Evolutionary conservation across 495 filamentous ascomycete species (phyloP).

Genomic region (Talaromyces trachyspermus): DNA sequence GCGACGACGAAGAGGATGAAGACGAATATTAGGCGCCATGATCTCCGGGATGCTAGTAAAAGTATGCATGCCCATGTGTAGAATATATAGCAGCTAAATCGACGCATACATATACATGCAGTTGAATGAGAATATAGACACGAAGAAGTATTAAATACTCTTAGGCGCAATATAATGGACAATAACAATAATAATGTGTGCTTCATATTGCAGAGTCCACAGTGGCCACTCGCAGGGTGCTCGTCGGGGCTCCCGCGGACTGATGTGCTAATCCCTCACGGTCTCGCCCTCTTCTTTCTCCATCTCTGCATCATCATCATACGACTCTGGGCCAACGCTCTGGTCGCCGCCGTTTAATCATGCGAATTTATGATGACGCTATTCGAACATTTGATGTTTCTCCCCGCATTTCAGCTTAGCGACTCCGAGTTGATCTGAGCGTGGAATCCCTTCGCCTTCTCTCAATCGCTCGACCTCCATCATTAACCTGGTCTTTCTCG

Average conservation of each 20-base stretch:
- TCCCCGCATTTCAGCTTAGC: neutral
- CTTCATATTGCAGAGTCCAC: no score
- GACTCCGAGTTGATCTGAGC: neutral
- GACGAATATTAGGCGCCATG: conserved; percentile 13
- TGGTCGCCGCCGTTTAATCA: neutral
- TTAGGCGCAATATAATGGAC: no score
- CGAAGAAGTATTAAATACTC: no score
- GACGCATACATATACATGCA: no score
- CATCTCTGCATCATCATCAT: neutral
- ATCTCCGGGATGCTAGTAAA: neutral
- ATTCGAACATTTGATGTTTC: neutral
- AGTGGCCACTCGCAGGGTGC: no score
- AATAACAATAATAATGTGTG: no score
- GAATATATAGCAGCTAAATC: no score
- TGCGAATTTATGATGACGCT: neutral
- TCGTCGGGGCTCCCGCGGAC: no score
- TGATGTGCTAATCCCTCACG: no score
- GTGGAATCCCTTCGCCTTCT: neutral
- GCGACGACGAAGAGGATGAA: conserved; percentile 71
- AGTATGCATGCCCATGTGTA: no score
- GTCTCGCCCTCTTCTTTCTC: no score
- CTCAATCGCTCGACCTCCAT: neutral
- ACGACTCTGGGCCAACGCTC: neutral
- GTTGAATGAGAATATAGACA: no score
- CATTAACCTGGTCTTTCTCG: neutral